Evolutionary conservation across 768 basidiomycete genomes (phyloP).

Genomic region (Sistotremastrum niveocremeum): DNA sequence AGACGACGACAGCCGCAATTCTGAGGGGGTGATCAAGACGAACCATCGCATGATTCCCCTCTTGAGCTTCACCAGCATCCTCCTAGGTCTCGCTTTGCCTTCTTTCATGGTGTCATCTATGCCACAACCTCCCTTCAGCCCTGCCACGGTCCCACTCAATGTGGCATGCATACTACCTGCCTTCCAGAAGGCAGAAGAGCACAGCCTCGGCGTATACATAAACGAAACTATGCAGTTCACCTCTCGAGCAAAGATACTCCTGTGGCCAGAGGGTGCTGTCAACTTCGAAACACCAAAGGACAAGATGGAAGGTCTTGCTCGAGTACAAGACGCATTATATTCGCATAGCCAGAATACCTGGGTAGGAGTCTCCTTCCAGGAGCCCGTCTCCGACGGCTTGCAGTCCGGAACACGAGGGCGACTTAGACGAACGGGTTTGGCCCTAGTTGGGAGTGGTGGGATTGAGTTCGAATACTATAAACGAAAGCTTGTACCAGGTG

Average conservation of each 20-base stretch:
- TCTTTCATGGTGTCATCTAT: constrained; percentile 32
- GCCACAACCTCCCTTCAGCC: constrained; percentile 25
- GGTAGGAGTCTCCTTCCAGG: constrained; percentile 64
- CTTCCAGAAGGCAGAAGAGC: constrained; percentile 23
- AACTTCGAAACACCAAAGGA: constrained; percentile 40
- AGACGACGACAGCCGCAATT: constrained; percentile 9
- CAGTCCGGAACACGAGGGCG: constrained; percentile 20
- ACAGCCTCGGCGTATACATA: constrained; percentile 49
- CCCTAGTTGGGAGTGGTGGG: constrained; percentile 32
- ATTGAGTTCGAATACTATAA: constrained; percentile 53
- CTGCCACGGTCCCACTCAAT: constrained; percentile 37
- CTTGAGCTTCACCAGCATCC: constrained; percentile 26
- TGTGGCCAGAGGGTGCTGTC: constrained; percentile 79
- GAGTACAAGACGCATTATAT: constrained; percentile 19
- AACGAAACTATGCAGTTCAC: constrained; percentile 35
- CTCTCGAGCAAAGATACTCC: constrained; percentile 35
- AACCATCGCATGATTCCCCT: constrained; percentile 24
- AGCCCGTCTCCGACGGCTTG: constrained; percentile 29
- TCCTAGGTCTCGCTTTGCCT: constrained; percentile 28
- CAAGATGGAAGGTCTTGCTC: constrained; percentile 32
- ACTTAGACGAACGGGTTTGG: constrained; percentile 47
- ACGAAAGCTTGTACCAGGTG: constrained; percentile 64
- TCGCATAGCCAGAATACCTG: constrained; percentile 21
- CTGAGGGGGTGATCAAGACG: constrained; percentile 1
- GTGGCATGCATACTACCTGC: constrained; percentile 60